A percentile compares a stretch with the other conserved stretches of the same genome.
Evolutionary conservation across 1,139 yeast species (phyloP).

Genomic region (Scheffersomyces lignicola): DNA sequence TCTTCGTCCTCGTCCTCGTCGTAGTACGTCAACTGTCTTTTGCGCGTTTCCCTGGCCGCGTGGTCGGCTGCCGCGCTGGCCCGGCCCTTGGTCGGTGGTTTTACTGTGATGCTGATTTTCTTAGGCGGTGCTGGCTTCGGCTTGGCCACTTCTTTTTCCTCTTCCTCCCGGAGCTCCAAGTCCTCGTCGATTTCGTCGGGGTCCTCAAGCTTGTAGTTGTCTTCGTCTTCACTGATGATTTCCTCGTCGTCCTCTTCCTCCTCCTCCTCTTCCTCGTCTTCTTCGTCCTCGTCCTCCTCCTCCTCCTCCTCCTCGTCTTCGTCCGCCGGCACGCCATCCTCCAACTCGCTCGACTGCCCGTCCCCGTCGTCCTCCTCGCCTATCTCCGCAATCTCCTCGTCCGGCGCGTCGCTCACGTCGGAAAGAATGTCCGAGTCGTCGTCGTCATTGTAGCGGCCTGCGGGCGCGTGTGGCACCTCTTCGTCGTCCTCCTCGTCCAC

Average conservation of each 20-base stretch:
- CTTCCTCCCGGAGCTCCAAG: slow-evolving; percentile 32
- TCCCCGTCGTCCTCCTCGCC: slow-evolving; percentile 21
- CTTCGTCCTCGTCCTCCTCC: slow-evolving; percentile 11
- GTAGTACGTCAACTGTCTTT: slow-evolving; percentile 33
- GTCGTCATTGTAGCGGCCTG: too few species aligned
- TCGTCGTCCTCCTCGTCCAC: slow-evolving; percentile 2
- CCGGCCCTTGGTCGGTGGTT: slow-evolving; percentile 12
- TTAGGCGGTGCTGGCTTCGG: slow-evolving; percentile 6
- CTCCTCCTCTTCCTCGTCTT: slow-evolving; percentile 19
- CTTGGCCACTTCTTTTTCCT: slow-evolving; percentile 11
- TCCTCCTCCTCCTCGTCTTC: slow-evolving; percentile 7
- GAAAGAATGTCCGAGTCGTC: slow-evolving; percentile 2
- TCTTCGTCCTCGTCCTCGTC: slow-evolving; percentile 32
- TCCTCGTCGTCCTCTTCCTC: slow-evolving; percentile 4
- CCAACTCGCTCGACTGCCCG: slow-evolving; percentile 17
- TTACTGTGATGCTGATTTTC: slow-evolving; percentile 13
- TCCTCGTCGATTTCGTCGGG: slow-evolving; percentile 45
- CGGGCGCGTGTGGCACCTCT: too few species aligned
- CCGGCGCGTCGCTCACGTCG: slow-evolving; percentile 3
- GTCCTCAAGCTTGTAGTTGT: slow-evolving; percentile 35
- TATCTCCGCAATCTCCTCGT: slow-evolving; percentile 20
- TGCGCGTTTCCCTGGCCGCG: slow-evolving; percentile 25
- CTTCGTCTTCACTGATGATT: slow-evolving; percentile 30
- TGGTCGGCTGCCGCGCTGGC: slow-evolving; percentile 6
- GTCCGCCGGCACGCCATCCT: slow-evolving; percentile 12